These are phyloP conservation scores for Colletotrichum sojae DNA, from an alignment of 2,329 filamentous ascomycete species.

Conservation along the genomic window DNA sequence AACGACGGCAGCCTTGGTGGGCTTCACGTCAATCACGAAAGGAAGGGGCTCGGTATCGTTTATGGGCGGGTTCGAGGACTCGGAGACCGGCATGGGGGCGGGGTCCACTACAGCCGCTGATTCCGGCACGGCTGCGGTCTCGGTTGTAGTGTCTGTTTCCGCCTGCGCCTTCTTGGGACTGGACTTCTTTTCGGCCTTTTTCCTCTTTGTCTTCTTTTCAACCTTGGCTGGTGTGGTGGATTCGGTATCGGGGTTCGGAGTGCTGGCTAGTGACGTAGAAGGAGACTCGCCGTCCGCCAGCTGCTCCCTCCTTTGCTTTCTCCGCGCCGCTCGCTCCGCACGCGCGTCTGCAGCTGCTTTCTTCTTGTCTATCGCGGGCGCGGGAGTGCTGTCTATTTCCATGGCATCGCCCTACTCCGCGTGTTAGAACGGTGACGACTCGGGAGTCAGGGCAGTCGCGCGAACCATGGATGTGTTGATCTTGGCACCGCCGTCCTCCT, in stretches of 20 bases:
- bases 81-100: constrained; percentile 3
- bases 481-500: constrained; percentile 35
- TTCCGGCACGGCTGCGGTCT: constrained; percentile 2
- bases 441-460: constrained; percentile 9
- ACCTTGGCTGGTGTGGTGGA: constrained; percentile 32
- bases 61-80: constrained; percentile 5
- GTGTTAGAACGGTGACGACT: constrained; percentile 24
- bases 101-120: background rate
- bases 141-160: constrained; percentile 22
- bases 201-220: constrained; percentile 35
- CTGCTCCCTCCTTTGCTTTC: constrained; percentile 35
- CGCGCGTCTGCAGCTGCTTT: constrained; percentile 31
- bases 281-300: constrained; percentile 15
- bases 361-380: constrained; percentile 24
- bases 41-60: constrained; percentile 20
- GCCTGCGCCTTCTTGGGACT: constrained; percentile 5
- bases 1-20: constrained; percentile 18
- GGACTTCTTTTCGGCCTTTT: constrained; percentile 15
- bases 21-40: constrained; percentile 28
- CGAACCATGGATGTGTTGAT: constrained; percentile 31
- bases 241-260: constrained; percentile 31
- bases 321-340: constrained; percentile 35
- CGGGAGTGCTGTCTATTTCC: constrained; percentile 32
- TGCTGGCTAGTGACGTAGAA: constrained; percentile 28
- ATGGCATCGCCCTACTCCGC: constrained; percentile 29